Evolutionary conservation across 2,329 filamentous ascomycete species (phyloP), one percentile per base, ranked within the genome.

Genomic region (Trichoderma cornu-damae): DNA sequence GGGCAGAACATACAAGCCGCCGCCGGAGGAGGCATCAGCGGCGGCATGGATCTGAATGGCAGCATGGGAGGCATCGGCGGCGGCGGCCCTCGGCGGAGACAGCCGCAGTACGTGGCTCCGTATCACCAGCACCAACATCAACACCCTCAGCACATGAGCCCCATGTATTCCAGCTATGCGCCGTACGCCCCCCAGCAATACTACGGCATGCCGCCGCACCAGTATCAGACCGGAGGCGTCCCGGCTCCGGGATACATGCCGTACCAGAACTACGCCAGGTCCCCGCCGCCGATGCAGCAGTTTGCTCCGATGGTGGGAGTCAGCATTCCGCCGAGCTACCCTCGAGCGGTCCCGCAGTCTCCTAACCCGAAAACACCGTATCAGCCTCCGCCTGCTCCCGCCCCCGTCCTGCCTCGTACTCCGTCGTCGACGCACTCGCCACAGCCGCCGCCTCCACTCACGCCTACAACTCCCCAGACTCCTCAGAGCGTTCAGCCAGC

Each of bases 1-100:
- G 86, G 86, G 80, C 84, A 85, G 75, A 79, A 79, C 72, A 79
- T 82, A 75, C 79, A 76, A 68, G 76, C 75, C 69, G 72, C 69
- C 62, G 66, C 65, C 60, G 68, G 66, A 60, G 68, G 66, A 60
- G 68, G 66, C 61, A 68, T 68, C 57, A 61, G 64, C 58, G 68
- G 68, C 51, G 67, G 67, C 59, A 70, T 72, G 62, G 69, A 72
- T 18, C 9, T 54, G 50, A 54, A 54, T 20, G 50, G 50, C 37
- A 52, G 14, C 38, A 52, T 52, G 60, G 72, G 68, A 50, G 69
- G 50, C 37, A 52, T 14, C 38, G 42, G 40, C 60, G 72, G 68
- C 49, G 69, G 72, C 59, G 72, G 69, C 49, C 66, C 74, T 62
- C 71, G 74, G 57, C 62, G 72, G 67, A 67, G 71, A 62, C 66